Base-by-base conservation (phyloP, 2,329 filamentous ascomycete species). In the Exophiala mesophila region DNA sequence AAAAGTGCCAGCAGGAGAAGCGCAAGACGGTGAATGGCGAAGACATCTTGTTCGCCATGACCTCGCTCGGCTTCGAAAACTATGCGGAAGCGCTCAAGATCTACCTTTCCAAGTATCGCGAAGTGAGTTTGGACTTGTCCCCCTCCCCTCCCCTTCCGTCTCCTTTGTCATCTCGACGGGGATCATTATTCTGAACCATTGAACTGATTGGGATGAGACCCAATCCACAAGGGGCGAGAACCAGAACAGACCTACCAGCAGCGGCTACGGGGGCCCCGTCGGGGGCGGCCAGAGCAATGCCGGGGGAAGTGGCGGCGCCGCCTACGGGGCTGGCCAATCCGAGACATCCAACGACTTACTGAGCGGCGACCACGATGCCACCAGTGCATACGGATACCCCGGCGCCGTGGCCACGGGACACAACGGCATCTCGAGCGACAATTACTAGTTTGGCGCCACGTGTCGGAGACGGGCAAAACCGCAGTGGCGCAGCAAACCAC, bases 1-100 rank as follows among this genome's bases (percentile, higher is more conserved):
- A 98, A 68, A 98, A 98, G 68, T 98, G 92, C 62, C 92, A 98
- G 64, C 92, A 97, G 66, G 92, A 98, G 68, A 98, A 98, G 75
- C 82, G 92, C 59, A 98, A 98, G 74, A 98, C 92, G 0, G 92
- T 98, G 55, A 98, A 98, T 61, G 92, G 92, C 56, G 92, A 98
- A 67, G 92, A 98, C 59, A 98, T 98, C 47, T 73, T 98, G 33
- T 98, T 97, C 63, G 92, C 92, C 48, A 98, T 98, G 92, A 97
- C 90, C 5, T 98, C 92, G 18, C 77, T 98, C 24, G 92, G 92
- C 1, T 98, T 98, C 65, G 92, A 98, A 68, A 98, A 98, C 69
- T 98, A 98, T 63, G 85, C 90, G 18, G 92, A 98, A 66, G 92
- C 92, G 1, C 74, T 98, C 45, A 98, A 98, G 69, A 96, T 98